Evolutionary conservation across 2,329 filamentous ascomycete species (phyloP).

Genomic region (Cladosporium austrohemisphaericum): DNA sequence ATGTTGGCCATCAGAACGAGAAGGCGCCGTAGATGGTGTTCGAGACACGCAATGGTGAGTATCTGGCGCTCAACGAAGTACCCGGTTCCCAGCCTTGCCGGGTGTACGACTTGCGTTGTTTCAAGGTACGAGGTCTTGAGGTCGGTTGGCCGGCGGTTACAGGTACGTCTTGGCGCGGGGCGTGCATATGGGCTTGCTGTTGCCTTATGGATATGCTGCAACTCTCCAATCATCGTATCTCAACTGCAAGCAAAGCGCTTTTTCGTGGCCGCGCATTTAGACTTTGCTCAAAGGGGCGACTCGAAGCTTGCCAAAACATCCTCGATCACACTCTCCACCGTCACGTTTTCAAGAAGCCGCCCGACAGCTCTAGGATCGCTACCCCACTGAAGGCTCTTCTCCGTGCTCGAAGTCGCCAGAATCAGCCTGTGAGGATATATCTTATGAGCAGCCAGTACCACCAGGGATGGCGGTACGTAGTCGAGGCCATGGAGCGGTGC

Average conservation of each 20-base stretch:
- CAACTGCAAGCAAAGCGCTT: too few relatives aligned
- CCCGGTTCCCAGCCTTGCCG: too few relatives aligned
- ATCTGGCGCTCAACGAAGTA: too few relatives aligned
- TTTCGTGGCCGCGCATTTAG: background rate
- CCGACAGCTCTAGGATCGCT: slow-evolving; percentile 70
- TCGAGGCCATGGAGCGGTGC: slow-evolving; percentile 76
- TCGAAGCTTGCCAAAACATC: slow-evolving; percentile 56
- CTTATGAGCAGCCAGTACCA: slow-evolving; percentile 78
- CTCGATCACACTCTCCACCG: slow-evolving; percentile 55
- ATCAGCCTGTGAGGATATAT: slow-evolving; percentile 81
- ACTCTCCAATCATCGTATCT: background rate
- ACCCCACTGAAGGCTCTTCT: slow-evolving; percentile 91
- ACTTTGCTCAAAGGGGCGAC: slow-evolving; percentile 43
- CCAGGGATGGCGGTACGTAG: slow-evolving; percentile 79
- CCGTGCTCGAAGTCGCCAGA: slow-evolving; percentile 64
- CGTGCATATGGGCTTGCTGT: background rate
- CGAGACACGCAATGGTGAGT: too few relatives aligned
- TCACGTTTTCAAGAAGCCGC: slow-evolving; percentile 59
- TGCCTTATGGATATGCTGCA: background rate
- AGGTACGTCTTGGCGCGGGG: slow-evolving; percentile 6
- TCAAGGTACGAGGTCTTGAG: background rate
- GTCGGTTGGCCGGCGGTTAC: background rate
- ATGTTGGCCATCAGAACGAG: background rate
- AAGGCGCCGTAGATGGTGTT: too few relatives aligned
- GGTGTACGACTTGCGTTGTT: background rate